These are phyloP conservation scores for Baorangia bicolor DNA, from an alignment of 768 basidiomycete genomes.

Conservation along the genomic window DNA sequence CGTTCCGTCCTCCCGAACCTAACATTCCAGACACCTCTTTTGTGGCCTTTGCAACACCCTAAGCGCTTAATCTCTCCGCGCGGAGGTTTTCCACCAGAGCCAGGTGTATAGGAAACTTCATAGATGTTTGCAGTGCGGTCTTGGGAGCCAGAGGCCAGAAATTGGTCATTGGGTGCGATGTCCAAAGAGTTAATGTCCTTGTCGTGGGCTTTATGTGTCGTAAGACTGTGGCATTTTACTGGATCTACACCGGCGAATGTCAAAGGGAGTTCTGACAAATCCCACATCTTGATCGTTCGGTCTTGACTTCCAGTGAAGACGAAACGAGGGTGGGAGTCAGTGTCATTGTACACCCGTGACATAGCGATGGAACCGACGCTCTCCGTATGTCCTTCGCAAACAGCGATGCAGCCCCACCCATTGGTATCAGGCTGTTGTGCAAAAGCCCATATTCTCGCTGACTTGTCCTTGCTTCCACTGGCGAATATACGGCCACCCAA, in stretches of 20 bases:
- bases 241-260: slow-evolving; percentile 26
- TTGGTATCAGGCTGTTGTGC: slow-evolving; percentile 8
- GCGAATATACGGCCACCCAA: slow-evolving; percentile 70
- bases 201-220: slow-evolving; percentile 90
- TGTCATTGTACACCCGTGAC: slow-evolving; percentile 44
- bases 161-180: slow-evolving; percentile 81
- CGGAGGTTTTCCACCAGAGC: slow-evolving; percentile 41
- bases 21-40: slow-evolving; percentile 94
- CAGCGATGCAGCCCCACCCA: slow-evolving; percentile 65
- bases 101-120: slow-evolving; percentile 58
- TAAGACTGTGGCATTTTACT: slow-evolving; percentile 68
- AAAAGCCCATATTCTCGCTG: slow-evolving; percentile 79
- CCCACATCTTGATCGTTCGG: slow-evolving; percentile 98
- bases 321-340: slow-evolving; percentile 48
- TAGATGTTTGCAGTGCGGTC: slow-evolving; percentile 94
- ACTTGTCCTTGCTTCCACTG: slow-evolving; percentile 90
- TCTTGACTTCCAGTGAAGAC: slow-evolving; percentile 97
- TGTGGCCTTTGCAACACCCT: slow-evolving; percentile 94
- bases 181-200: slow-evolving; percentile 99
- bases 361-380: slow-evolving; percentile 89
- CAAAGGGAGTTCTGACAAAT: slow-evolving; percentile 58
- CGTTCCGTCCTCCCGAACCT: slow-evolving; percentile 83
- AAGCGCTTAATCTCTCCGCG: slow-evolving; percentile 71
- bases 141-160: slow-evolving; percentile 93
- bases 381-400: slow-evolving; percentile 94